Percentiles rank a stretch among this genome's conserved stretches.
Evolutionary conservation across 306 rosid species (phyloP).

Genomic region (Cicer bijugum): DNA sequence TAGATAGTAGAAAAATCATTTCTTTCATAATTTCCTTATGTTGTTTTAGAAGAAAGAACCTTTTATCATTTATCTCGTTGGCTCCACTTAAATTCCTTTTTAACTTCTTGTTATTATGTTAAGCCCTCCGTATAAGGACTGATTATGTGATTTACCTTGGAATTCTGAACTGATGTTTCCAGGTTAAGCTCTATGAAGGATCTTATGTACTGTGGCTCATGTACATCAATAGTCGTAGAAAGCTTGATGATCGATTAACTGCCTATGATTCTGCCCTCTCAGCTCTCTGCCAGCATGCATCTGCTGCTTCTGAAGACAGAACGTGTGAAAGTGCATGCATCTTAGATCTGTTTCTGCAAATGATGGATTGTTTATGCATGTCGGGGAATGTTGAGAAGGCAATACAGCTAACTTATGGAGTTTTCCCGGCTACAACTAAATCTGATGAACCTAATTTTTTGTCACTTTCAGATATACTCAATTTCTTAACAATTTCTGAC

Average conservation of each 20-base stretch:
- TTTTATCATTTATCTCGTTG: constrained; percentile 8
- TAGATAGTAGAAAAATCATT: constrained; percentile 16
- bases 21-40: constrained; percentile 8
- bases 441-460: constrained; percentile 60
- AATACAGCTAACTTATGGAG: constrained; percentile 62
- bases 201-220: constrained; percentile 91
- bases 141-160: constrained; percentile 50
- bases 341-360: constrained; percentile 89
- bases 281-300: constrained; percentile 62
- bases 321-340: constrained; percentile 71
- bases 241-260: constrained; percentile 66
- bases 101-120: constrained; percentile 31
- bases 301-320: constrained; percentile 55
- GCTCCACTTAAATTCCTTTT: constrained; percentile 6
- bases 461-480: constrained; percentile 64
- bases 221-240: constrained; percentile 81
- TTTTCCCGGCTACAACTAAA: constrained; percentile 47
- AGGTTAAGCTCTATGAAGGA: constrained; percentile 76
- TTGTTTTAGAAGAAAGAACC: constrained; percentile 30
- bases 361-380: constrained; percentile 82
- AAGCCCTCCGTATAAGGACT: constrained; percentile 40
- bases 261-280: constrained; percentile 73
- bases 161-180: constrained; percentile 56
- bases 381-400: constrained; percentile 86
- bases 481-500: constrained; percentile 82